Evolutionary conservation across 305 asterid species (phyloP), one percentile per base, ranked within the genome.

Genomic region (Solanum chacoense): DNA sequence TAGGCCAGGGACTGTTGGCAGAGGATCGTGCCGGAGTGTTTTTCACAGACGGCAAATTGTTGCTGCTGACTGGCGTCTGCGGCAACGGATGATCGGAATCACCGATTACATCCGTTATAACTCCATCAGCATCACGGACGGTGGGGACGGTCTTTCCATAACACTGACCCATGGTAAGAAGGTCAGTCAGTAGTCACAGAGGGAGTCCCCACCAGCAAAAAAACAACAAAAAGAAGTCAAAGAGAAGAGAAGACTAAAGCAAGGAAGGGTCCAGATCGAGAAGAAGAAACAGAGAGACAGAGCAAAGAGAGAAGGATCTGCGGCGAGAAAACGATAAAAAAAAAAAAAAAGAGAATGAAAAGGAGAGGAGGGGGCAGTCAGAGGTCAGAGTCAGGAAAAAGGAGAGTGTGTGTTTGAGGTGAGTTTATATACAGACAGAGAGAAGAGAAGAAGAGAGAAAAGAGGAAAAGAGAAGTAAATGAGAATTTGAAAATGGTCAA

Each of bases 121-220:
- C 32, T 14, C 89, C 92, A 59, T 92, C 95, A 92, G 90, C 87
- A 88, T 94, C 95, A 5, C 90, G 92, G 89, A 94, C 91, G 90
- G 95, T 92, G 89, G 98, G 98, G 93, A 95, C 94, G 90, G 98
- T 91, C 93, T 96, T 96, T 37, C 99, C 99, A 86, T 95, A 96
- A 84, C 99, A 96, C 96, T 96, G 99, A 85, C 98, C 99, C 99
- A 96, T 96, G 93, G 90, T 63, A 2, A 76, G 84, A 78, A 85
- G 89, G 32, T 63, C 89, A 85, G 65, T 63, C 89, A 85, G 90
- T 87, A 93, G 89, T 92, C 90, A 90, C 94, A 87, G n/a, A 50
- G 22, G 63, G 63, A 85, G 72, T 34, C 88, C 85, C 63, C 85
- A 74, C 63, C 89, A 18, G 69, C 65, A 65, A 40, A 79, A 79